Conservation (phyloP, 768 basidiomycete species). For the Boletus barrowsii region DNA sequence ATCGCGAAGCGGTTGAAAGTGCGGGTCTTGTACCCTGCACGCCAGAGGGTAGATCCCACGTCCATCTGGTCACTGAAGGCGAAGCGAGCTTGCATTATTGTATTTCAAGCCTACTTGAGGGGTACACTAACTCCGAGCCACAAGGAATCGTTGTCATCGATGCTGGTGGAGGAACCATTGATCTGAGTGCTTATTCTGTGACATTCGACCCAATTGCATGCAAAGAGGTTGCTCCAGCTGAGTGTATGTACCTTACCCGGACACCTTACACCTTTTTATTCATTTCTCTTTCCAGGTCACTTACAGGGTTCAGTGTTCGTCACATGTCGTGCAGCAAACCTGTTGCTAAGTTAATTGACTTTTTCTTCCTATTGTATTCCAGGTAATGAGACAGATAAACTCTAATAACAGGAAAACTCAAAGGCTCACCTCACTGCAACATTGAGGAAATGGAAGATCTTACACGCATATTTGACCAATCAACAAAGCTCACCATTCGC, state of each 20-base stretch:
- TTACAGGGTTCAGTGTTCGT: constrained; percentile 48
- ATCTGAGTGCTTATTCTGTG: constrained; percentile 35
- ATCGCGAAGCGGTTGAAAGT: constrained; percentile 18
- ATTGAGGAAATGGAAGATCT: constrained; percentile 2
- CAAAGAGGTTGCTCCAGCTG: constrained; percentile 32
- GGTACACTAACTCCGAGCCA: constrained; percentile 18
- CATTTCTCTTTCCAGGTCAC: constrained; percentile 30
- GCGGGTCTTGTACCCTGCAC: constrained; percentile 22
- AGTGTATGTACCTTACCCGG: constrained; percentile 14
- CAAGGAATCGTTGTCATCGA: constrained; percentile 41
- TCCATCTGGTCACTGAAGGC: constrained; percentile 23
- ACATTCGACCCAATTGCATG: constrained; percentile 20
- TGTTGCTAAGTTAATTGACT: constrained; percentile 32
- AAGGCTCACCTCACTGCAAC: constrained; percentile 1
- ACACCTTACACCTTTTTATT: neutral
- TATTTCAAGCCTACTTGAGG: constrained; percentile 35
- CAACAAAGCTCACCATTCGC: constrained; percentile 5
- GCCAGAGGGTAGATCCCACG: constrained; percentile 4
- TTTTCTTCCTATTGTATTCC: neutral
- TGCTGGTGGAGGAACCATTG: constrained; percentile 38
- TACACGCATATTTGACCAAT: constrained; percentile 6
- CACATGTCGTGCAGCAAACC: constrained; percentile 35
- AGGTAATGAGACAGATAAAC: neutral
- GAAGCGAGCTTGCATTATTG: constrained; percentile 33
- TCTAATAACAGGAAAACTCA: constrained; percentile 2